Conservation (phyloP, 305 asterid species). For the Stenogyne calaminthoides region DNA sequence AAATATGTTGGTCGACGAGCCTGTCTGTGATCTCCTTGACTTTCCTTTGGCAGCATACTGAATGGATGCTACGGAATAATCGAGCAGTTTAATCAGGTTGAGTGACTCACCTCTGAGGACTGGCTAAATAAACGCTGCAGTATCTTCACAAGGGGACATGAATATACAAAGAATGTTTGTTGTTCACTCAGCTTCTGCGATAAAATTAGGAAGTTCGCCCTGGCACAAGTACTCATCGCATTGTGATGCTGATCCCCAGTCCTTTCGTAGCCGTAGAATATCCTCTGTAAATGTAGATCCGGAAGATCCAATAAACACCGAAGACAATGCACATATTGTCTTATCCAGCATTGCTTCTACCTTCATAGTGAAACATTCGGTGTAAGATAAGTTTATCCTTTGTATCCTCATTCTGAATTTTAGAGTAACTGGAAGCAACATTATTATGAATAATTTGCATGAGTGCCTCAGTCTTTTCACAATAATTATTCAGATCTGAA, state of each 20-base stretch:
- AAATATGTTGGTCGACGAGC: neutral
- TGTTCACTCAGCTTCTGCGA: conserved; percentile 71
- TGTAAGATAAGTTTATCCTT: conserved; percentile 6
- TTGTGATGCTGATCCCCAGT: conserved; percentile 82
- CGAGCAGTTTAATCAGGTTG: conserved; percentile 14
- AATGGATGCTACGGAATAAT: conserved; percentile 5
- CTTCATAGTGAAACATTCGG: conserved; percentile 40
- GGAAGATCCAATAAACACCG: conserved; percentile 85
- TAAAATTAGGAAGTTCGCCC: conserved; percentile 77
- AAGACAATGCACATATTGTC: conserved; percentile 88
- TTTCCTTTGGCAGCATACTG: neutral
- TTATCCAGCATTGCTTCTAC: conserved; percentile 99
- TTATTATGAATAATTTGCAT: neutral
- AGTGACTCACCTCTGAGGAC: conserved; percentile 17
- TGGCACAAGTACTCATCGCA: conserved; percentile 90
- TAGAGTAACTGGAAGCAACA: neutral
- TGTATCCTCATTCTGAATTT: neutral
- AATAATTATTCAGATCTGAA: neutral
- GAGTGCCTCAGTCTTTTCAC: neutral
- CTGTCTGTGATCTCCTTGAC: conserved; percentile 4
- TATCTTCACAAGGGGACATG: conserved; percentile 25
- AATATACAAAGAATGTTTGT: conserved; percentile 14
- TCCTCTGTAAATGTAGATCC: conserved; percentile 99
- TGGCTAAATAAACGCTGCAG: conserved; percentile 13
- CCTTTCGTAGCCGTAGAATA: conserved; percentile 83